Conservation (phyloP, 306 rosid genomes). For the Lathyrus sativus region DNA sequence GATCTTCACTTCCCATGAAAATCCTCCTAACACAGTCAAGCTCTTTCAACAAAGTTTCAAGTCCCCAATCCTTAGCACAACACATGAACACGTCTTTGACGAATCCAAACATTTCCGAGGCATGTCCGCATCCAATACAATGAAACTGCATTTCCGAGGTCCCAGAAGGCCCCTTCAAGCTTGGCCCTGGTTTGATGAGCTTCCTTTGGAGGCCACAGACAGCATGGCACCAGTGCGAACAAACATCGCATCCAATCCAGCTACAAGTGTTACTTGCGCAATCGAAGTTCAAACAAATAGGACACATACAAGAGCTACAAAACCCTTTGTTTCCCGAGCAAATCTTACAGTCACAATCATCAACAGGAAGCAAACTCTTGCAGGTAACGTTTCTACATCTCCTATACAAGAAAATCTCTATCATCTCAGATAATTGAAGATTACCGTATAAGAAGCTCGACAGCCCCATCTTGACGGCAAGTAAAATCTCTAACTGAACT, state of each 20-base stretch:
- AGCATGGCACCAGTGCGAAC: conserved; percentile 99
- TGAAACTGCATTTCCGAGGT: conserved; percentile 92
- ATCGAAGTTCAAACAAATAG: conserved; percentile 91
- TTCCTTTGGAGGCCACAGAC: conserved; percentile 84
- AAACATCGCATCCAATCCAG: conserved; percentile 98
- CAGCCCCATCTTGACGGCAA: conserved; percentile 80
- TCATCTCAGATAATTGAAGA: conserved; percentile 59
- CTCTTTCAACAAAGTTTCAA: conserved; percentile 81
- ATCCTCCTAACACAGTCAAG: conserved; percentile 87
- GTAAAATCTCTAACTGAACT: conserved; percentile 67
- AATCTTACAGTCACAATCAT: conserved; percentile 95
- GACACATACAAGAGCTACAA: conserved; percentile 96
- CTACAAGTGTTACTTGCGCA: conserved; percentile 92
- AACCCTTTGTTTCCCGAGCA: conserved; percentile 85
- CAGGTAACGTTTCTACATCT: conserved; percentile 84
- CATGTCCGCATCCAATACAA: conserved; percentile 87
- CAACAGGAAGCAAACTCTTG: conserved; percentile 77
- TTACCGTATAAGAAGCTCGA: conserved; percentile 67
- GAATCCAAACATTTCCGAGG: conserved; percentile 98
- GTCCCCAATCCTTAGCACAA: conserved; percentile 95
- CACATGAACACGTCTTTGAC: conserved; percentile 84
- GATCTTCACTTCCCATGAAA: conserved; percentile 84
- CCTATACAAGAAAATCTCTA: conserved; percentile 75
- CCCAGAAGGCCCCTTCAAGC: conserved; percentile 89
- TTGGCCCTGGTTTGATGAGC: conserved; percentile 86